A percentile compares a stretch with the other conserved stretches of the same genome.
phyloP scores from a whole-genome alignment of 306 rosid species.

The Fragaria nilgerrensis region DNA sequence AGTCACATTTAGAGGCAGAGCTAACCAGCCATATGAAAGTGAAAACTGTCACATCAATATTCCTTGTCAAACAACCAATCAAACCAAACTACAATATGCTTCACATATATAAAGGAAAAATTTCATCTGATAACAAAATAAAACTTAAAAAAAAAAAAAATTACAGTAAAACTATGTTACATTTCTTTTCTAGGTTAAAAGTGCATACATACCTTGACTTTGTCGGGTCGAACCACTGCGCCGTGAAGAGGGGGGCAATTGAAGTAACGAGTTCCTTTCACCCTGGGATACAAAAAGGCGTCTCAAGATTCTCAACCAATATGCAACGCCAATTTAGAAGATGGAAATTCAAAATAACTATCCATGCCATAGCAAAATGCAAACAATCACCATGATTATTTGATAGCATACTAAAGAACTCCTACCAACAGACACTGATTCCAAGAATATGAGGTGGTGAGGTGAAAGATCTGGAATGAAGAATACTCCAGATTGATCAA shows the following conservation, averaged over 20 bases:
- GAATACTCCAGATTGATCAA: not conserved
- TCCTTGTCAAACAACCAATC: not conserved
- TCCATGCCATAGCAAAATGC: not conserved
- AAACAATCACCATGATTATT: not conserved
- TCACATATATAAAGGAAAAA: not conserved
- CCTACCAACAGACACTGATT: not conserved
- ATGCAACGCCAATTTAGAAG: constrained; percentile 4
- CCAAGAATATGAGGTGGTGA: not conserved
- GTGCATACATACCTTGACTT: constrained; percentile 69
- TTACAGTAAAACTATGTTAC: not conserved
- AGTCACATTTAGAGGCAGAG: not conserved
- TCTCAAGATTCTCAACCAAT: constrained; percentile 7
- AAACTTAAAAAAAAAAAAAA: not conserved
- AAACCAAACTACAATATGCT: not conserved
- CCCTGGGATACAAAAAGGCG: constrained; percentile 42
- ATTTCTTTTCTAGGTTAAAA: not conserved
- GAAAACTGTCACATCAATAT: not conserved
- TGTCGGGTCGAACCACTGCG: constrained; percentile 82
- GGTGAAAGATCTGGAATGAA: not conserved
- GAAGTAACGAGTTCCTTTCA: constrained; percentile 80
- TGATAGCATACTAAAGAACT: not conserved
- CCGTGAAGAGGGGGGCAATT: constrained; percentile 79
- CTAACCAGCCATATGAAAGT: not conserved
- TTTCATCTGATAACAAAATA: not conserved
- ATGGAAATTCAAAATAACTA: not conserved